phyloP scores from a whole-genome alignment of 1,284 basidiomycete species.

The Cutaneotrichosporon dermatis region DNA sequence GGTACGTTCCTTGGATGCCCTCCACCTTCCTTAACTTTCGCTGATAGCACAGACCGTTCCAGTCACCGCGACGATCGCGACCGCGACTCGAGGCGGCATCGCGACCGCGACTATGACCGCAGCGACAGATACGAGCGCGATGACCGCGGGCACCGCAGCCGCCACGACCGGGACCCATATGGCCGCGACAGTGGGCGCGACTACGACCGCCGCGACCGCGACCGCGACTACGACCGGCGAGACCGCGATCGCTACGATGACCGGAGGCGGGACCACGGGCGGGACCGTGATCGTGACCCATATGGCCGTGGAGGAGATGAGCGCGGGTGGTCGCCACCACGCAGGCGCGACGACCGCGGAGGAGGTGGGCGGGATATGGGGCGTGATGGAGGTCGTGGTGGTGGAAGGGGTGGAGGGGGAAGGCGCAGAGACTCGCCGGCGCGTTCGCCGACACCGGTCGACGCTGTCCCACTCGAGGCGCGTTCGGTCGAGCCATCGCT shows the following conservation, averaged over 20 bases:
- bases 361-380: constrained; percentile 14
- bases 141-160: constrained; percentile 13
- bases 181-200: constrained; percentile 10
- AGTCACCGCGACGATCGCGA: constrained; percentile 10
- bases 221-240: background rate
- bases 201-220: constrained; percentile 16
- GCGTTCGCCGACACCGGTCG: constrained; percentile 86
- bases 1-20: constrained; percentile 7
- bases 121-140: constrained; percentile 10
- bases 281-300: constrained; percentile 7
- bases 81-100: too few relatives aligned
- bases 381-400: constrained; percentile 30
- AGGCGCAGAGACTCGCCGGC: constrained; percentile 55
- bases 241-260: constrained; percentile 8
- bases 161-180: constrained; percentile 16
- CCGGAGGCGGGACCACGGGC: constrained; percentile 8
- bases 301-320: constrained; percentile 13
- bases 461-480: constrained; percentile 74
- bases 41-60: constrained; percentile 4
- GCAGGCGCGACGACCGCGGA: constrained; percentile 36
- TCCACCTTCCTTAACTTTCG: too few relatives aligned
- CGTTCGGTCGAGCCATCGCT: constrained; percentile 79
- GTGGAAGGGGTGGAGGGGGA: constrained; percentile 41
- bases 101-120: constrained; percentile 10
- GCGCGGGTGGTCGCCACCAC: constrained; percentile 7